phyloP scores from a whole-genome alignment of 371 early-diverging fungal species.

The Mucor ambiguus region DNA sequence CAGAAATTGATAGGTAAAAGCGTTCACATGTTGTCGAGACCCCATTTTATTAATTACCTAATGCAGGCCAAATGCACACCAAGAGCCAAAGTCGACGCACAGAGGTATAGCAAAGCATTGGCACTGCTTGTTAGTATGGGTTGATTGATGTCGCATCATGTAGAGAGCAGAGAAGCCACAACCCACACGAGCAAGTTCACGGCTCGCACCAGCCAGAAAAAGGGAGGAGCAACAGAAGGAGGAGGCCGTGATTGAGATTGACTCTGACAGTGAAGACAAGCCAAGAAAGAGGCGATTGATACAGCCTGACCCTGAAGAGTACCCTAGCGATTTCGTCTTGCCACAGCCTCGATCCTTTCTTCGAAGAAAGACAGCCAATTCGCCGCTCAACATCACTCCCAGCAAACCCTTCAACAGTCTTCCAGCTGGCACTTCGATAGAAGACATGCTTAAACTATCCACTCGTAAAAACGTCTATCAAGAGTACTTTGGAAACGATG shows the following conservation, averaged over 20 bases:
- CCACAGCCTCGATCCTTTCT: background rate
- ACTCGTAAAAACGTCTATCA: no score
- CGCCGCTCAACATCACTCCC: background rate
- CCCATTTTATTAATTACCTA: background rate
- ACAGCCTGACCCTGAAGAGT: background rate
- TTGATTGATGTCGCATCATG: background rate
- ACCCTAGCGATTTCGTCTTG: background rate
- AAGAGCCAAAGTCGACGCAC: background rate
- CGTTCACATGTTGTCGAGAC: background rate
- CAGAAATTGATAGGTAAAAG: background rate
- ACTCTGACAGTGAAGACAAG: background rate
- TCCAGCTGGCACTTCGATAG: no score
- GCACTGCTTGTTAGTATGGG: background rate
- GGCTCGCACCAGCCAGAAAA: background rate
- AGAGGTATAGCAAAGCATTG: background rate
- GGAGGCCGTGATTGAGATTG: background rate
- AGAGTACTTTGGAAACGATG: no score
- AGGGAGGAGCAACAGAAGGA: background rate
- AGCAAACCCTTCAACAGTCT: background rate
- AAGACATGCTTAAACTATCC: no score
- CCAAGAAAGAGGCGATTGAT: background rate
- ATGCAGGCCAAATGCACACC: background rate
- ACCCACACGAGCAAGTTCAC: background rate
- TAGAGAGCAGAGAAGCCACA: background rate
- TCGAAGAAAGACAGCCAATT: background rate